These are phyloP conservation scores for Omphalotus olearius DNA, from an alignment of 1,284 basidiomycete genomes.

Conservation along the genomic window DNA sequence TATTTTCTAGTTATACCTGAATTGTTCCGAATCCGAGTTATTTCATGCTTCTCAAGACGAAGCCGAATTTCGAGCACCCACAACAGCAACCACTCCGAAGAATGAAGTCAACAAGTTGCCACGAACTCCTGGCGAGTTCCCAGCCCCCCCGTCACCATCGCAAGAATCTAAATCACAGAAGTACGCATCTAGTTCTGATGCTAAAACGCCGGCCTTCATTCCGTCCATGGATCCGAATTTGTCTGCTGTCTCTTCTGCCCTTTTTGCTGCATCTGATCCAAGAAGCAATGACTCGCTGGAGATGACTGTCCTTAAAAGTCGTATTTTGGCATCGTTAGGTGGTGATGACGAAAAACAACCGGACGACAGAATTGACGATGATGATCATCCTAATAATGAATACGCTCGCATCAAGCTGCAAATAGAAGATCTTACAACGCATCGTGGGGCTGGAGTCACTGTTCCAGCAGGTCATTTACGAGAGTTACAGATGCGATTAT, in stretches of 20 bases:
- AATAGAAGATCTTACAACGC: constrained; percentile 39
- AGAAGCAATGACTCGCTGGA: constrained; percentile 12
- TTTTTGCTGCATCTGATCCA: constrained; percentile 3
- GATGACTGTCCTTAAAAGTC: constrained; percentile 18
- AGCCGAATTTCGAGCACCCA: constrained; percentile 19
- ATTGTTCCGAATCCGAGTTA: constrained; percentile 61
- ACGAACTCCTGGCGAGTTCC: constrained; percentile 29
- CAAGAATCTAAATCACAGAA: constrained; percentile 11
- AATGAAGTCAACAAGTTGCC: constrained; percentile 19
- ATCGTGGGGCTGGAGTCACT: constrained; percentile 23
- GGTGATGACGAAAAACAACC: constrained; percentile 20
- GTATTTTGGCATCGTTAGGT: constrained; percentile 16
- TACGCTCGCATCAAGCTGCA: constrained; percentile 61
- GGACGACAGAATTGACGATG: constrained; percentile 30
- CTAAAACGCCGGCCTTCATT: constrained; percentile 34
- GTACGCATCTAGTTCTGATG: constrained; percentile 25
- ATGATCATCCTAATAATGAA: constrained; percentile 56
- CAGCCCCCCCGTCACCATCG: constrained; percentile 21
- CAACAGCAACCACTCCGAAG: constrained; percentile 24
- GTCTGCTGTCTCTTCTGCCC: constrained; percentile 5
- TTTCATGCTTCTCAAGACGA: constrained; percentile 2
- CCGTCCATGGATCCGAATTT: constrained; percentile 21
- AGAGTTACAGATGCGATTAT: constrained; percentile 50
- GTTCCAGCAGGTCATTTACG: constrained; percentile 20
- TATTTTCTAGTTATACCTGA: constrained; percentile 56